Conservation (phyloP, 2,329 filamentous ascomycete species). For the Rachicladosporium sp. region DNA sequence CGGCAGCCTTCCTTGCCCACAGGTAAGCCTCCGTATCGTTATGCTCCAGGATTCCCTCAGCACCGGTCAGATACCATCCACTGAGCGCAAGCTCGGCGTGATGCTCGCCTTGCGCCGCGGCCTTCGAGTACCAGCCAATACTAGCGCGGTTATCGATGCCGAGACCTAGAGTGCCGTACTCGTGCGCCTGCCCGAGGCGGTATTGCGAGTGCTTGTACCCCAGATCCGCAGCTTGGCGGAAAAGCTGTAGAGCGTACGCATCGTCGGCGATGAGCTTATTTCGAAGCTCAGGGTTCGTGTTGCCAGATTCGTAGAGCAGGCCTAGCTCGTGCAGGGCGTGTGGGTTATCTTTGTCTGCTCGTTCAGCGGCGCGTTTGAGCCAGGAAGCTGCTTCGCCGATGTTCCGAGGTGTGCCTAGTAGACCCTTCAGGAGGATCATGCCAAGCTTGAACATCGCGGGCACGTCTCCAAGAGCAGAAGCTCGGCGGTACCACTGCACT, state of each 20-base stretch:
- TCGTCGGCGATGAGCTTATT: constrained; percentile 73
- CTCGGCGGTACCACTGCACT: constrained; percentile 95
- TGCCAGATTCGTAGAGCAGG: constrained; percentile 51
- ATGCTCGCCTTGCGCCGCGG: constrained; percentile 86
- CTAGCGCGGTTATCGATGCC: constrained; percentile 70
- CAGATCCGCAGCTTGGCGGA: constrained; percentile 71
- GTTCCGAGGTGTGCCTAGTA: constrained; percentile 77
- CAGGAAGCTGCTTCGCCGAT: constrained; percentile 77
- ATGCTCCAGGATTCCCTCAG: constrained; percentile 74
- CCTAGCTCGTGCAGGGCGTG: constrained; percentile 86
- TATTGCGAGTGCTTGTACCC: constrained; percentile 95
- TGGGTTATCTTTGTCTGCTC: constrained; percentile 78
- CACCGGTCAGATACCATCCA: constrained; percentile 72
- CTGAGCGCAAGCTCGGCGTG: constrained; percentile 58
- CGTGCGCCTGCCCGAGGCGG: constrained; percentile 73
- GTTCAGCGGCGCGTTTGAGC: constrained; percentile 85
- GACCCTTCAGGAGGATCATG: constrained; percentile 85
- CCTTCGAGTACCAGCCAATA: constrained; percentile 88
- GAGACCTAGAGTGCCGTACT: constrained; percentile 76
- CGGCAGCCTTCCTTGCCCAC: constrained; percentile 89
- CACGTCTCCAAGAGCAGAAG: constrained; percentile 77
- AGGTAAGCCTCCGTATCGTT: constrained; percentile 94
- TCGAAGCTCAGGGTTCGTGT: constrained; percentile 39
- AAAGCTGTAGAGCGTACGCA: constrained; percentile 65
- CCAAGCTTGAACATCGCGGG: constrained; percentile 98